These are phyloP conservation scores for Sordariomycetes sp. DNA, from an alignment of 2,329 filamentous ascomycete genomes.

Conservation along the genomic window DNA sequence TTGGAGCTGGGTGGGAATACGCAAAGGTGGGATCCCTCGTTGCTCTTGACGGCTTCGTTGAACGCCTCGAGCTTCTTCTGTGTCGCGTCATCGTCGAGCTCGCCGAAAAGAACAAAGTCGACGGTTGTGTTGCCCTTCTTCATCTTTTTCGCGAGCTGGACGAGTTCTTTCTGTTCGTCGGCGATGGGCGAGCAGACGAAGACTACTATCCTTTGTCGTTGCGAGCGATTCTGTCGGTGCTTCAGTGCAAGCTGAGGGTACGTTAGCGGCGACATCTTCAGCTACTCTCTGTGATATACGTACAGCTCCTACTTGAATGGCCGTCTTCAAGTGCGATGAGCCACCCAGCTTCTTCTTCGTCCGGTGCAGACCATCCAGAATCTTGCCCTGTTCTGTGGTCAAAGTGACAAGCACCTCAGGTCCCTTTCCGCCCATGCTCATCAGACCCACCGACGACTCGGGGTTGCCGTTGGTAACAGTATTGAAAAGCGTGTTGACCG, in stretches of 20 bases:
- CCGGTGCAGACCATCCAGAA: slow-evolving; percentile 82
- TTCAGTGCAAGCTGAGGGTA: slow-evolving; percentile 74
- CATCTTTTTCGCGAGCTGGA: slow-evolving; percentile 93
- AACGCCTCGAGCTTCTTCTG: slow-evolving; percentile 90
- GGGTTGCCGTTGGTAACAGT: slow-evolving; percentile 92
- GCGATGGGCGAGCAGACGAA: slow-evolving; percentile 90
- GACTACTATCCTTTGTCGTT: slow-evolving; percentile 92
- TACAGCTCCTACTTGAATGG: slow-evolving; percentile 92
- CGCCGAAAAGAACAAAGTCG: slow-evolving; percentile 91
- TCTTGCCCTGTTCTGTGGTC: slow-evolving; percentile 92
- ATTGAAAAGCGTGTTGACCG: slow-evolving; percentile 90
- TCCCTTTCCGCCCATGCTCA: slow-evolving; percentile 98
- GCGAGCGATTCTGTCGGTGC: slow-evolving; percentile 95
- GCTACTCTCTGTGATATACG: slow-evolving; percentile 22
- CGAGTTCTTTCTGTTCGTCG: slow-evolving; percentile 81
- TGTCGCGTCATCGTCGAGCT: slow-evolving; percentile 80
- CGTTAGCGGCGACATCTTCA: background rate
- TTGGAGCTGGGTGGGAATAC: slow-evolving; percentile 86
- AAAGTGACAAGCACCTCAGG: slow-evolving; percentile 94
- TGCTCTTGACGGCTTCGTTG: slow-evolving; percentile 85
- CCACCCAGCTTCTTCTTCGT: slow-evolving; percentile 89
- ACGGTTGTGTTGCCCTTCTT: slow-evolving; percentile 95
- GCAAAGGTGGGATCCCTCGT: slow-evolving; percentile 83
- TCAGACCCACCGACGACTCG: slow-evolving; percentile 92
- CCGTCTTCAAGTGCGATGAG: slow-evolving; percentile 78